Evolutionary conservation across 345 rosid genomes (phyloP).

Genomic region (Gossypium australe): DNA sequence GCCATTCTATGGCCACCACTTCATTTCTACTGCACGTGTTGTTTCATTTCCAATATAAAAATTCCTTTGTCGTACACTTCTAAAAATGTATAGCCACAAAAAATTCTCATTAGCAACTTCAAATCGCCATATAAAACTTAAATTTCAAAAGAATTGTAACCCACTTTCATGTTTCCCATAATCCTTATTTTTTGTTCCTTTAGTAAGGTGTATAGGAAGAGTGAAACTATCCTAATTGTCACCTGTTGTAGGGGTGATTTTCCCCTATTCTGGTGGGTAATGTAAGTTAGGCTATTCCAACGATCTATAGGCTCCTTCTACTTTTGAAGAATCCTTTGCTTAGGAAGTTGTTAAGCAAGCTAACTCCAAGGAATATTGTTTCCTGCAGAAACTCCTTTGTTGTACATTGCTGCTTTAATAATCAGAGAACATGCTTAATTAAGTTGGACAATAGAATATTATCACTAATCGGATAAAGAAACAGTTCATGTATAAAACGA

Average conservation of each 20-base stretch:
- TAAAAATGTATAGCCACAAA: neutral
- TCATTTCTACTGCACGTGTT: conserved; percentile 56
- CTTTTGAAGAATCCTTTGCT: conserved; percentile 64
- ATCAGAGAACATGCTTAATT: neutral
- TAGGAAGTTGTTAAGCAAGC: conserved; percentile 73
- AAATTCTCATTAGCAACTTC: neutral
- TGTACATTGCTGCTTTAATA: conserved; percentile 50
- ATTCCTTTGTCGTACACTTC: conserved; percentile 61
- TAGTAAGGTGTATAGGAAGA: neutral
- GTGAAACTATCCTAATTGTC: conserved; percentile 1
- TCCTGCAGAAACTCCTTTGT: conserved; percentile 57
- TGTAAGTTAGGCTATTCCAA: conserved; percentile 75
- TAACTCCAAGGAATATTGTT: conserved; percentile 70
- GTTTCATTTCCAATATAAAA: conserved; percentile 46
- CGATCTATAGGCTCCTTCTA: conserved; percentile 53
- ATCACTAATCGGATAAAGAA: neutral
- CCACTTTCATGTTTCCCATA: neutral
- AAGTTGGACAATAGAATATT: neutral
- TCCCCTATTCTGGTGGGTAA: conserved; percentile 86
- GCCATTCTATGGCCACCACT: conserved; percentile 96
- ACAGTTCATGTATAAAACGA: neutral
- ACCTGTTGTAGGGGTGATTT: conserved; percentile 84
- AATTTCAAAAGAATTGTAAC: too few species aligned
- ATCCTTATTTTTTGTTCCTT: neutral
- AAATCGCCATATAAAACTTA: neutral